Evolutionary conservation across 1,284 basidiomycete genomes (phyloP).

Genomic region (Malassezia dermatis): DNA sequence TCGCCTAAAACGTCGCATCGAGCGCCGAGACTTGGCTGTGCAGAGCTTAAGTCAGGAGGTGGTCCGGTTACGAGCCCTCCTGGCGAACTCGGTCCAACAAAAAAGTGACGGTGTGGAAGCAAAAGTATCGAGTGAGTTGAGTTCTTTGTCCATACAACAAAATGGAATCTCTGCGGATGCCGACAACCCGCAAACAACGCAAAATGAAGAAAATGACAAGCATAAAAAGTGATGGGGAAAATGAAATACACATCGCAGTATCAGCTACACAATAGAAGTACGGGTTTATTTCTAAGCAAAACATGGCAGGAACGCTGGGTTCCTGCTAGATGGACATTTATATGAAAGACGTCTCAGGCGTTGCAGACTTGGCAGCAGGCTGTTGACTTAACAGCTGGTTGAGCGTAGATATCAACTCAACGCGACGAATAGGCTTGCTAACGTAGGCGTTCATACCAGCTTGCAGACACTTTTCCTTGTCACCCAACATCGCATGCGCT

Average conservation of each 20-base stretch:
- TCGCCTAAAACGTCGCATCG: constrained; percentile 64
- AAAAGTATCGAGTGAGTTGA: constrained; percentile 4
- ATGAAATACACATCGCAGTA: neutral
- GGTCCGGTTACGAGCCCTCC: constrained; percentile 53
- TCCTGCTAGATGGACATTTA: neutral
- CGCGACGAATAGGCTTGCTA: constrained; percentile 38
- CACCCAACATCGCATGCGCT: constrained; percentile 59
- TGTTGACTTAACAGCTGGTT: constrained; percentile 28
- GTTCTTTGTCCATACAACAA: neutral
- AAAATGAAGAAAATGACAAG: neutral
- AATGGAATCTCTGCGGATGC: neutral
- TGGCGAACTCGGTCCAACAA: neutral
- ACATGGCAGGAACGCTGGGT: neutral
- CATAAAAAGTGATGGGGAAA: neutral
- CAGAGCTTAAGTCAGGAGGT: constrained; percentile 62
- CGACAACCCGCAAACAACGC: neutral
- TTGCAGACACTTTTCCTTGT: constrained; percentile 44
- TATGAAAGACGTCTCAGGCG: neutral
- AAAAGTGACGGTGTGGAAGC: neutral
- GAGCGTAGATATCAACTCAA: constrained; percentile 38
- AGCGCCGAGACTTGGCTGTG: constrained; percentile 73
- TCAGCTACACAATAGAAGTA: neutral
- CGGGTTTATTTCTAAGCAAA: neutral
- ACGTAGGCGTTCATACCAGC: constrained; percentile 44
- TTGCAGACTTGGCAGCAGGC: neutral